Evolutionary conservation across 805 yeast genomes (phyloP), one percentile per base, ranked within the genome.

Genomic region (Candida multigemmis): DNA sequence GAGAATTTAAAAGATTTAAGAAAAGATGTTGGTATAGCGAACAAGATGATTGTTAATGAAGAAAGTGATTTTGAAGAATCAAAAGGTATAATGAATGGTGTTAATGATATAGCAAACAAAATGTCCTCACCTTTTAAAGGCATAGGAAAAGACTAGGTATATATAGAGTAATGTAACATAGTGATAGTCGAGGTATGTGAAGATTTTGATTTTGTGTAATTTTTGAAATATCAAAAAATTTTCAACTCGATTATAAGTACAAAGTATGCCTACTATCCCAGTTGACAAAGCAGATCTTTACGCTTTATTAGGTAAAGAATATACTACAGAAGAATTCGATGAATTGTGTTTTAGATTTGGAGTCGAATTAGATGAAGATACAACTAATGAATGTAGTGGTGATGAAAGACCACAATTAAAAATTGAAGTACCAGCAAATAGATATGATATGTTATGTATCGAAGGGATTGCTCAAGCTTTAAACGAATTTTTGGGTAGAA

Each of bases 281-380:
- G 96, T 91, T 38, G 96, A 91, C 56, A 87, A 93, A 53, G 82
- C 78, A 50, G 97, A 91, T 53, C 72, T 91, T 37, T 91, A 74
- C 65, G 74, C 77, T 48, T 73, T 84, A 23, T 66, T 91, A 36
- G 97, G 63, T 31, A 52, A 42, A 40, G 43, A 42, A 23, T 60
- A 59, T 38, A 71, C 95, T 44, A 81, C 91, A 40, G 74, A 85
- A 44, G 98, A 89, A 50, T 87, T 91, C 44, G 99, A 91, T 51
- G 96, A 87, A 58, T 73, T 91, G 42, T 91, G 97, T 64, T 91
- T 91, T 65, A 93, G 89, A 49, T 91, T 87, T 44, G 99, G 99
- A 45, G 77, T 91, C 41, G 99, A 91, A 64, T 71, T 91, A 36
- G 99, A 91, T 54, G 99, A 93, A 61, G 97, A 93, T 55, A 85